Percentiles rank a stretch among this genome's conserved stretches.
Evolutionary conservation across 805 yeast genomes (phyloP).

Genomic region (Ogataea zsoltii): DNA sequence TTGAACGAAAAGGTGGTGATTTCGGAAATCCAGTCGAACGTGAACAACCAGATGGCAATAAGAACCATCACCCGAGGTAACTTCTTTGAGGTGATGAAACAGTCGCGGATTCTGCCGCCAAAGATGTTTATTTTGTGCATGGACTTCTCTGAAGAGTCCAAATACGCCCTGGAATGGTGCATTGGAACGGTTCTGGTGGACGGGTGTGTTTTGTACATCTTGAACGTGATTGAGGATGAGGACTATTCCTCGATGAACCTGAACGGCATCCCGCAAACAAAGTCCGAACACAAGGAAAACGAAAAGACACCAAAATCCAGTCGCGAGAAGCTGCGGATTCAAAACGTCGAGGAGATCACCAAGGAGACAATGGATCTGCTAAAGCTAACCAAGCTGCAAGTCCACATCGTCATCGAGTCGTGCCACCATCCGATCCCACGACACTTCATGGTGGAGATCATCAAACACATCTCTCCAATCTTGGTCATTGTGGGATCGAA

Average conservation of each 20-base stretch:
- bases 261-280: slow-evolving; percentile 34
- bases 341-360: slow-evolving; percentile 46
- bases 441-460: slow-evolving; percentile 67
- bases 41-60: slow-evolving; percentile 56
- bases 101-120: slow-evolving; percentile 25
- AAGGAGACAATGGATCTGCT: slow-evolving; percentile 44
- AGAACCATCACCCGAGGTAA: slow-evolving; percentile 71
- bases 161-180: slow-evolving; percentile 84
- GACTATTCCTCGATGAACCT: slow-evolving; percentile 36
- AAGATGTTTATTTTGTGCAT: slow-evolving; percentile 74
- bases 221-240: slow-evolving; percentile 55
- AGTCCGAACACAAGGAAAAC: slow-evolving; percentile 11
- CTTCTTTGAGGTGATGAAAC: slow-evolving; percentile 48
- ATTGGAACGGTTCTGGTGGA: slow-evolving; percentile 82
- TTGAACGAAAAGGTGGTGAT: slow-evolving; percentile 53
- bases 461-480: slow-evolving; percentile 71
- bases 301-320: slow-evolving; percentile 18
- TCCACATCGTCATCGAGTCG: slow-evolving; percentile 71
- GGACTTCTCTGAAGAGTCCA: slow-evolving; percentile 81
- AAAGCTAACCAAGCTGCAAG: slow-evolving; percentile 66
- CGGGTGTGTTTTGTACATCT: slow-evolving; percentile 77
- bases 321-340: slow-evolving; percentile 41
- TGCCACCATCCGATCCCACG: slow-evolving; percentile 76
- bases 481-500: slow-evolving; percentile 75
- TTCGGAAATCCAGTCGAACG: slow-evolving; percentile 56